Conservation (phyloP, 441 rosid species). For the Adansonia rubrostipa region DNA sequence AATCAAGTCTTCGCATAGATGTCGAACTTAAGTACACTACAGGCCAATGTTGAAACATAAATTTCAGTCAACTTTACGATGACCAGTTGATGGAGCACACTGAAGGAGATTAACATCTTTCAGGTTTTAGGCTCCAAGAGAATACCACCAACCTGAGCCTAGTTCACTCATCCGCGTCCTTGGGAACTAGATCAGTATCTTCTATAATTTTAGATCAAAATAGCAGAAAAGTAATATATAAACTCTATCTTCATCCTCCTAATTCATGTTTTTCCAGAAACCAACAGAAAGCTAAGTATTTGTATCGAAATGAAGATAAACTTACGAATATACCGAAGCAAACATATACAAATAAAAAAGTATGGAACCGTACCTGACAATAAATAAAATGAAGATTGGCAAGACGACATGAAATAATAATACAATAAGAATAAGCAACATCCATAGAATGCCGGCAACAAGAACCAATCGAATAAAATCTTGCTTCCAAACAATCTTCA, state of each 20-base stretch:
- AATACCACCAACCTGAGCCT: neutral
- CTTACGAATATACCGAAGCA: neutral
- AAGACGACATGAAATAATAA: slow-evolving; percentile 83
- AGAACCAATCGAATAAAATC: slow-evolving; percentile 82
- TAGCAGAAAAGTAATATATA: neutral
- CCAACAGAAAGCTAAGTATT: neutral
- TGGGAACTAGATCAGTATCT: neutral
- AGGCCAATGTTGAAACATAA: neutral
- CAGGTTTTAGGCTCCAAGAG: neutral
- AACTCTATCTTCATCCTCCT: neutral
- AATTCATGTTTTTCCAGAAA: neutral
- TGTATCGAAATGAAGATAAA: neutral
- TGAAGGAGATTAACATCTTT: neutral
- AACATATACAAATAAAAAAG: neutral
- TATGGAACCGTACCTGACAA: slow-evolving; percentile 61
- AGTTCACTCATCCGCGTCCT: neutral
- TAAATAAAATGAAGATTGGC: slow-evolving; percentile 75
- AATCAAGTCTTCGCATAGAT: neutral
- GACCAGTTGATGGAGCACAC: neutral
- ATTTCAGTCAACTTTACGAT: neutral
- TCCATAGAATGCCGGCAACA: slow-evolving; percentile 85
- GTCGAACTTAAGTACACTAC: neutral
- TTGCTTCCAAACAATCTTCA: slow-evolving; percentile 64
- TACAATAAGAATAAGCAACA: slow-evolving; percentile 78
- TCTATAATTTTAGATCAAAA: neutral